phyloP scores from a whole-genome alignment of 139 green algal genomes.

The Micromonas pusilla region DNA sequence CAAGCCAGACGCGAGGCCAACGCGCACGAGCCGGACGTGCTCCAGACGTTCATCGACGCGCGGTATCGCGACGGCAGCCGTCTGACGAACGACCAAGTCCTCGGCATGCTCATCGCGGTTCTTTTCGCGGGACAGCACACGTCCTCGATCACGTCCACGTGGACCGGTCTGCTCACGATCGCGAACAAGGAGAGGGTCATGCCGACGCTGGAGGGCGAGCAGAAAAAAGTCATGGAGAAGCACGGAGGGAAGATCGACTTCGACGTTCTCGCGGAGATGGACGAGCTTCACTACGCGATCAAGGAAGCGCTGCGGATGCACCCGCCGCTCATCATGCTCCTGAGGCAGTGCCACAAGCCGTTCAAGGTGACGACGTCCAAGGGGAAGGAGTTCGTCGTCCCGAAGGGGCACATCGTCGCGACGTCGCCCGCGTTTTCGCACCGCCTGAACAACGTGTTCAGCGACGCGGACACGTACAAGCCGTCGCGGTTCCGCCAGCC shows the following conservation, averaged over 20 bases:
- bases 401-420: constrained; percentile 80
- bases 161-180: constrained; percentile 77
- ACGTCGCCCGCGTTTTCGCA: constrained; percentile 83
- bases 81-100: constrained; percentile 85
- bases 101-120: constrained; percentile 92
- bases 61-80: constrained; percentile 70
- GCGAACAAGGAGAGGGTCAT: constrained; percentile 46
- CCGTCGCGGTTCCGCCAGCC: constrained; percentile 68
- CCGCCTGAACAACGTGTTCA: constrained; percentile 68
- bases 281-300: constrained; percentile 76
- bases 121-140: constrained; percentile 98
- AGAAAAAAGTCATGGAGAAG: constrained; percentile 49
- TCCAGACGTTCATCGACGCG: constrained; percentile 90
- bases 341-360: constrained; percentile 73
- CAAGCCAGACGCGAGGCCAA: constrained; percentile 51
- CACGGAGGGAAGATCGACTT: constrained; percentile 66
- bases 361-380: constrained; percentile 77
- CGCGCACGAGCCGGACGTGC: constrained; percentile 74
- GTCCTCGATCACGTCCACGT: constrained; percentile 84
- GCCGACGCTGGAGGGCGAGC: constrained; percentile 35
- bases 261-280: constrained; percentile 82
- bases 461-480: constrained; percentile 66
- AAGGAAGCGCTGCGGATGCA: constrained; percentile 81
- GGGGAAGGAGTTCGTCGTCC: constrained; percentile 69
- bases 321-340: constrained; percentile 91